A percentile compares a stretch with the other conserved stretches of the same genome.
phyloP scores from a whole-genome alignment of 2,329 filamentous ascomycete genomes.

The Setomelanomma holmii region DNA sequence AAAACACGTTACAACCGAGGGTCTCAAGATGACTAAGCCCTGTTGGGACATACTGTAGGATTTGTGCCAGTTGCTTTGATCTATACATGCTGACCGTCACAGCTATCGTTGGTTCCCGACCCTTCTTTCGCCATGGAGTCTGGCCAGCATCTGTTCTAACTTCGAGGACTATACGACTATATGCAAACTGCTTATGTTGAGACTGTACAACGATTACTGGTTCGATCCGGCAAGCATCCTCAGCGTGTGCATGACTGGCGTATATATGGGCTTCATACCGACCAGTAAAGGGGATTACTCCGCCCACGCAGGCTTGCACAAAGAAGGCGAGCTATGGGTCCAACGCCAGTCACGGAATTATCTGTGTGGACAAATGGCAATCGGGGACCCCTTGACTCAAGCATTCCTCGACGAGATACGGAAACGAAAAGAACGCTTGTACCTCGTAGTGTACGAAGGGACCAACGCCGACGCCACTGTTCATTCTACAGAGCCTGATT shows the following conservation, averaged over 20 bases:
- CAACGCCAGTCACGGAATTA: conserved; percentile 34
- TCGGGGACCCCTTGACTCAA: conserved; percentile 27
- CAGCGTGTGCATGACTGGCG: conserved; percentile 27
- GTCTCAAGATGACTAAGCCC: conserved; percentile 32
- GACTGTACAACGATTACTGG: conserved; percentile 36
- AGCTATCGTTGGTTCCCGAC: conserved; percentile 39
- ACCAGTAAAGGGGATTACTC: conserved; percentile 29
- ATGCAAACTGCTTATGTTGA: conserved; percentile 36
- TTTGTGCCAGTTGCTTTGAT: not conserved
- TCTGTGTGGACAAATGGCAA: conserved; percentile 40
- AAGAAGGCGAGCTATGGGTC: conserved; percentile 14
- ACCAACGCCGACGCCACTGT: conserved; percentile 34
- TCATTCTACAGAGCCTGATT: conserved; percentile 29
- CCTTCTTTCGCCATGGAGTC: conserved; percentile 30
- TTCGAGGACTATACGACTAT: conserved; percentile 39
- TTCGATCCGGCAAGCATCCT: conserved; percentile 27
- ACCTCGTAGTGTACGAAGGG: conserved; percentile 38
- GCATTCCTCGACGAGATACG: conserved; percentile 30
- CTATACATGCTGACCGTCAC: not conserved
- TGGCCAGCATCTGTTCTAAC: conserved; percentile 38
- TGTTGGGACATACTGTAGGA: conserved; percentile 42
- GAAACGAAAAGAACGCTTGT: conserved; percentile 22
- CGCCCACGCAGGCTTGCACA: not conserved
- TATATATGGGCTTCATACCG: conserved; percentile 37
- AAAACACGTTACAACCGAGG: conserved; percentile 13